Evolutionary conservation across 208 protist species (phyloP), one percentile per base, ranked within the genome.

Genomic region (Trichomonas tenax): DNA sequence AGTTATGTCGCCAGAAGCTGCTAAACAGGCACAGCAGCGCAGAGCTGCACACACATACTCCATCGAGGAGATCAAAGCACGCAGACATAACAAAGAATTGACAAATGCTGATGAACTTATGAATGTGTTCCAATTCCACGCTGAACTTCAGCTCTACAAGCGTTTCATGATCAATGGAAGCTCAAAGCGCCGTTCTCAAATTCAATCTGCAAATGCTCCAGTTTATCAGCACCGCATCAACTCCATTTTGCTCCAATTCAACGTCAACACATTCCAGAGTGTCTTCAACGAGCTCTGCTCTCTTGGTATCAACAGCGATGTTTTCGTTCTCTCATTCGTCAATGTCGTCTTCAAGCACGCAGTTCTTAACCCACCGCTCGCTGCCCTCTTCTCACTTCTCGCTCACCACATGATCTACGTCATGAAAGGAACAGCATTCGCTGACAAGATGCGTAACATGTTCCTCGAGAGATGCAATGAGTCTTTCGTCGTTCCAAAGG

Each of bases 341-440:
- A 93, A 93, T 51, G 86, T 93, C 31, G 86, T 93, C 10, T 93
- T 93, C 86, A 93, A 93, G 31, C 86, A 93, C n/a, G 86, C 86
- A 44, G 86, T 51, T 58, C 44, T 93, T 34, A 93, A 93, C 51
- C 86, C 86, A 51, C 15, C 26, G 3, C 44, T 93, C 9, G 86
- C 86, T 21, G 15, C 44, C 38, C 86, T 93, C 31, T 93, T 93
- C 86, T 93, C 86, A 11, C 15, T 93, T 9, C 26, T 93, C 1
- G 41, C 86, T 17, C 40, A 34, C 26, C 41, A 93, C 15, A 38
- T 93, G 11, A 93, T 34, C 44, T 93, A 93, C 31, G 86, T 93
- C 38, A 48, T 93, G 40, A 93, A 93, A 17, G 40, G 36, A 44
- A 93, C 86, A 40, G 0, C 23, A 26, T 93, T 38, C 31, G 86